Base-by-base conservation (phyloP, 1,284 basidiomycete species). In the Ceratobasidium sp. region DNA sequence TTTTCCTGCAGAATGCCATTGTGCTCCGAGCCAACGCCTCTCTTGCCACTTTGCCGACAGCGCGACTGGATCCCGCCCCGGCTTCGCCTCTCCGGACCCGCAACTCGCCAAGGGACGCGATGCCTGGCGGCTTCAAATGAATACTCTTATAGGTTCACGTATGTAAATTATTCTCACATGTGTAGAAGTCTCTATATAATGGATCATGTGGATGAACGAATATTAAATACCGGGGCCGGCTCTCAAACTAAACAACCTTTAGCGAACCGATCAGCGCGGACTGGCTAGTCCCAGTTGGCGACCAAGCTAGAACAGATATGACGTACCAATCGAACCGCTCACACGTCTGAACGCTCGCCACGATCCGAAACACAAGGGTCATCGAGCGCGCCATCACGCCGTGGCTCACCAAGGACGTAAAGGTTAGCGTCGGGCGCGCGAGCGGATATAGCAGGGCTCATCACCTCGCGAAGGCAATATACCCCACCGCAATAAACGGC, bases 11-110 rank as follows among this genome's bases (percentile, higher is more conserved):
- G 66, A 70, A 70, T n/a, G 66, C 66, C 1, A 70, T 70, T 7
- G 38, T 58, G 40, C 66, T 70, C 66, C 66, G 66, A 70, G 66
- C 66, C 30, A 59, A 44, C 30, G 53, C 64, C 64, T 69, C 64
- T 56, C 53, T 69, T 44, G 64, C 53, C 18, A 69, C 64, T 8
- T 42, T 69, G 18, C 64, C 64, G 28, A 42, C 38, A 4, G 16
- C 40, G 11, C 58, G 36, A n/a, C 7, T 18, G 56, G 33, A 16
- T 5, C 14, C n/a, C 30, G 14, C 6, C 25, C 33, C 36, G 25
- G 30, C n/a, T 62, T 51, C 46, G 44, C 54, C 54, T n/a, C 23
- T 25, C 54, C 14, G 21, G 44, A 46, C 58, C 36, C 18, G 14
- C 4, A 3, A 4, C 58, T n/a, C 30, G 21, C 33, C 58, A 42